These are phyloP conservation scores for Coprinopsis marcescibilis DNA, from an alignment of 768 basidiomycete species.

Conservation along the genomic window DNA sequence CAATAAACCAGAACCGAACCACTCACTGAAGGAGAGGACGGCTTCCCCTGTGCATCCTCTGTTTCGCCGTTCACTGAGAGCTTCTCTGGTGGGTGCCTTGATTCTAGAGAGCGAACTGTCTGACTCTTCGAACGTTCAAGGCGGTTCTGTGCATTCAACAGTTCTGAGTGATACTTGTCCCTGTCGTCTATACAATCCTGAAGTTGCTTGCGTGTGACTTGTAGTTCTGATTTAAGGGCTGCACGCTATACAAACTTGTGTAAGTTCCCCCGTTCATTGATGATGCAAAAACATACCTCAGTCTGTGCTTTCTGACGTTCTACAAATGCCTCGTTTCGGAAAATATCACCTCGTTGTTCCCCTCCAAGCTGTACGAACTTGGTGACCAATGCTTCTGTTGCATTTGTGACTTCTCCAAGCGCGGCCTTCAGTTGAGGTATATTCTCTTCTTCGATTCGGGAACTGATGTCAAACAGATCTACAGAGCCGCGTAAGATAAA, in stretches of 20 bases:
- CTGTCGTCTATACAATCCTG: slow-evolving; percentile 44
- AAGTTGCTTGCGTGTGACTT: slow-evolving; percentile 42
- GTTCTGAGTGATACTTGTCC: slow-evolving; percentile 43
- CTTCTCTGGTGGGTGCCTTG: slow-evolving; percentile 25
- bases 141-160: slow-evolving; percentile 54
- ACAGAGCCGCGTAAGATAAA: slow-evolving; percentile 5
- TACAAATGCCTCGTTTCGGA: slow-evolving; percentile 35
- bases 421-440: slow-evolving; percentile 34
- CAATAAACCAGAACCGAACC: slow-evolving; percentile 48
- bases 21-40: slow-evolving; percentile 72
- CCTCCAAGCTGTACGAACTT: slow-evolving; percentile 45
- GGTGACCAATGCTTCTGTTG: slow-evolving; percentile 54
- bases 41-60: slow-evolving; percentile 45
- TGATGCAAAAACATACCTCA: slow-evolving; percentile 41
- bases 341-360: slow-evolving; percentile 24
- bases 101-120: slow-evolving; percentile 44
- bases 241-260: slow-evolving; percentile 37
- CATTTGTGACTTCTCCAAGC: slow-evolving; percentile 49
- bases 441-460: slow-evolving; percentile 32
- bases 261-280: background rate
- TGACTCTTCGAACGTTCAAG: slow-evolving; percentile 55
- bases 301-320: slow-evolving; percentile 51
- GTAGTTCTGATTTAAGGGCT: slow-evolving; percentile 54
- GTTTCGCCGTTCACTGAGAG: slow-evolving; percentile 30
- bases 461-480: slow-evolving; percentile 46